Evolutionary conservation across 176 grass and related monocot species (phyloP).

Genomic region (Carex kokanica): DNA sequence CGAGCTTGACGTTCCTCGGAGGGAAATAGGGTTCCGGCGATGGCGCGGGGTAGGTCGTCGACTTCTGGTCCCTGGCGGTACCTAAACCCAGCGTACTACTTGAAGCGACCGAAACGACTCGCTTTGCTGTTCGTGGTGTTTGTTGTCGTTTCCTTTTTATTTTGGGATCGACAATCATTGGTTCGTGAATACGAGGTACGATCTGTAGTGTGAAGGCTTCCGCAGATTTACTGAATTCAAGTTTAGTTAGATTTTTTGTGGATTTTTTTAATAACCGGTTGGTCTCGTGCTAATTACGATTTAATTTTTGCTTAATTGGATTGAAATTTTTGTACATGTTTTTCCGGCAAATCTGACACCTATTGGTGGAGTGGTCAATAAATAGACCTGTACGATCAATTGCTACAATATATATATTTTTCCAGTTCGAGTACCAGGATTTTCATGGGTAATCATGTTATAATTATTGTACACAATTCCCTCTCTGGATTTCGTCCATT

Average conservation of each 20-base stretch:
- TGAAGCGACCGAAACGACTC: constrained; percentile 91
- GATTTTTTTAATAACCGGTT: neutral
- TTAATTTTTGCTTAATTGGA: neutral
- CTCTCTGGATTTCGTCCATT: neutral
- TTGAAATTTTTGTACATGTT: neutral
- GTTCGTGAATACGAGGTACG: constrained; percentile 81
- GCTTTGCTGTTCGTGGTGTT: constrained; percentile 89
- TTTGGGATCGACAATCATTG: constrained; percentile 92
- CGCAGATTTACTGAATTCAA: neutral
- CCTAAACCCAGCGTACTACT: constrained; percentile 88
- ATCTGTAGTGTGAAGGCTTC: neutral
- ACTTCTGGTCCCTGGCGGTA: constrained; percentile 65
- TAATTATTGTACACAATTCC: neutral
- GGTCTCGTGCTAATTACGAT: neutral
- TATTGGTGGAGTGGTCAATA: neutral
- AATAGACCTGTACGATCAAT: neutral
- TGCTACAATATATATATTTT: neutral
- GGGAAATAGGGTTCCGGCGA: constrained; percentile 41
- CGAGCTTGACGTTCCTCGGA: neutral
- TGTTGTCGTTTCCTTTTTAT: constrained; percentile 70
- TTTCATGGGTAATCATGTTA: neutral
- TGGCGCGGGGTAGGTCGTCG: constrained; percentile 43
- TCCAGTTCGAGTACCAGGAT: neutral
- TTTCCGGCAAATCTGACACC: neutral
- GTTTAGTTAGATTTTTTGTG: neutral